phyloP scores from a whole-genome alignment of 805 yeast genomes.

The Zygotorulaspora sp. region DNA sequence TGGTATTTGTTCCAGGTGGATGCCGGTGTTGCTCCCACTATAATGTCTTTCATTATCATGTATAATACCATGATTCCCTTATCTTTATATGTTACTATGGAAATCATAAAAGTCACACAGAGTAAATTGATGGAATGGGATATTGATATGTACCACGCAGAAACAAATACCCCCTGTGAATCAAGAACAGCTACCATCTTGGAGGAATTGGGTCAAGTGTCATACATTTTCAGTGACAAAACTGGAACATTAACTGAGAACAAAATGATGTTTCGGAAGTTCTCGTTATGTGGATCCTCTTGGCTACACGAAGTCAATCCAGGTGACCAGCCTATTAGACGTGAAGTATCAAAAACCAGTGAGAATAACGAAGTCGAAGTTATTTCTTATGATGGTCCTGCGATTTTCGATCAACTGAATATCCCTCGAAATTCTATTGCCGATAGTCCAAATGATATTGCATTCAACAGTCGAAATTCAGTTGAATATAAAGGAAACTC shows the following conservation, averaged over 20 bases:
- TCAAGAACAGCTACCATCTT: constrained; percentile 92
- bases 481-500: constrained; percentile 42
- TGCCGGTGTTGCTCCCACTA: constrained; percentile 80
- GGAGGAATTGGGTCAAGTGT: constrained; percentile 95
- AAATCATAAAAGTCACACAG: constrained; percentile 87
- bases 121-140: constrained; percentile 79
- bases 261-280: constrained; percentile 84
- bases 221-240: constrained; percentile 91
- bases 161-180: constrained; percentile 84
- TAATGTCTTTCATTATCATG: constrained; percentile 97
- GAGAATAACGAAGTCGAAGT: constrained; percentile 20
- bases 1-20: constrained; percentile 77
- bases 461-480: constrained; percentile 28
- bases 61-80: constrained; percentile 93
- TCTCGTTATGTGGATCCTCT: constrained; percentile 80
- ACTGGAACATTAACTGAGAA: constrained; percentile 97
- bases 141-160: constrained; percentile 87
- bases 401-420: constrained; percentile 4
- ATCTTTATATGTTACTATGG: constrained; percentile 94
- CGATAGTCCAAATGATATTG: background rate
- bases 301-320: constrained; percentile 77
- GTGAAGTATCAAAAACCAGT: background rate
- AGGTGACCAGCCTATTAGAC: constrained; percentile 1
- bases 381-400: constrained; percentile 23
- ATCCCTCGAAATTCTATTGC: background rate